Evolutionary conservation across 2,329 filamentous ascomycete genomes (phyloP), one percentile per base, ranked within the genome.

Genomic region (Diaporthe citri): DNA sequence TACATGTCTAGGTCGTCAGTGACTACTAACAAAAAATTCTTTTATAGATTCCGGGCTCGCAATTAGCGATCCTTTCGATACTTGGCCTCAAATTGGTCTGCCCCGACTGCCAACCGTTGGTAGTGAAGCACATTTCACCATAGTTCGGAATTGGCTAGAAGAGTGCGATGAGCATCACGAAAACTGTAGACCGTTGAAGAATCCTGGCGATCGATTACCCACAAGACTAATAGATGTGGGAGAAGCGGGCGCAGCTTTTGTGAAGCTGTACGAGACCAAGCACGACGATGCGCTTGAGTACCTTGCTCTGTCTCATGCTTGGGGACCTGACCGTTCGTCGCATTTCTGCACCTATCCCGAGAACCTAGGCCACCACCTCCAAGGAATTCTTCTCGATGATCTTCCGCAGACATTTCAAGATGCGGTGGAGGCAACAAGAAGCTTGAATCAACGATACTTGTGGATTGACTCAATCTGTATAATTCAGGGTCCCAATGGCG

Each of bases 21-120:
- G 10, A n/a, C 20, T n/a, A 81, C 83, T 0, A 72, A 81, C 0
- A 77, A 72, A 2, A 82, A 85, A 74, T 80, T 82, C 1, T 85
- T 85, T 52, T 86, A 80, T 78, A 84, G 85, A 55, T 86, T 84
- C 41, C 82, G 84, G 0, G 71, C 78, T 13, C 0, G 56, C 3
- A 3, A 31, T 31, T 3, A 31, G 31, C 31, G 5, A 31, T 31
- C 31, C 31, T 31, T 3, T 5, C 3, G 31, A 59, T n/a, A 3
- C 3, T 17, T 67, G 64, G 43, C 52, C 64, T 12, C 75, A 78
- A 28, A 48, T 75, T 17, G 73, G 77, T 7, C 74, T 76, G 25
- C 55, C 71, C 1, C 39, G 39, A 15, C 64, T 75, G 4, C 73
- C 76, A 57, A 20, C 34, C 0, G 22, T 70, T 9, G 76, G 76